Percentiles rank a stretch among this genome's conserved stretches.
These are phyloP conservation scores for Turritis glabra DNA, from an alignment of 345 rosid species.

Conservation along the genomic window DNA sequence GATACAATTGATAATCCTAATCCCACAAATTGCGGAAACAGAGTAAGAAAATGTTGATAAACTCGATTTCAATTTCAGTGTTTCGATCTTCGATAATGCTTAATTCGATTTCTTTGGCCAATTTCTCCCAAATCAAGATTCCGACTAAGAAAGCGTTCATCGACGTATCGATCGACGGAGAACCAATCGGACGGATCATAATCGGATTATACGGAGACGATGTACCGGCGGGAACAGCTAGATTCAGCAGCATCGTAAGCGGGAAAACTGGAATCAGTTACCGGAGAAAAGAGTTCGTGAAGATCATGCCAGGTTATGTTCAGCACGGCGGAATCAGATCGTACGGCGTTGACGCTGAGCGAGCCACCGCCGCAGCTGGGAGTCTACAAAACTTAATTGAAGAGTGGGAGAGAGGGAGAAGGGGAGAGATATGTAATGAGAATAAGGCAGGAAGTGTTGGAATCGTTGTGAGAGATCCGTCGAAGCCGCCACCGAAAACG, in stretches of 20 bases:
- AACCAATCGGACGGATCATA: slow-evolving; percentile 67
- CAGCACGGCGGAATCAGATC: slow-evolving; percentile 93
- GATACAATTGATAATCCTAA: slow-evolving; percentile 37
- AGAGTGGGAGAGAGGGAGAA: slow-evolving; percentile 64
- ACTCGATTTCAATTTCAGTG: not conserved
- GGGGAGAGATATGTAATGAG: slow-evolving; percentile 52
- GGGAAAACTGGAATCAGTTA: slow-evolving; percentile 87
- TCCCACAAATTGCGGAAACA: slow-evolving; percentile 37
- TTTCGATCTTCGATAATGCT: not conserved
- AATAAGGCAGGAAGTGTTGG: slow-evolving; percentile 68
- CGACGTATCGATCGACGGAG: slow-evolving; percentile 72
- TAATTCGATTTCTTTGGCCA: not conserved
- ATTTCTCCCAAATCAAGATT: slow-evolving; percentile 5
- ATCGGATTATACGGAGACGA: slow-evolving; percentile 67
- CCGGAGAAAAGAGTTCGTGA: slow-evolving; percentile 84
- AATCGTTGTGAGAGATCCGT: slow-evolving; percentile 76
- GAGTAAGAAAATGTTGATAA: slow-evolving; percentile 28
- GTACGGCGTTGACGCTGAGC: slow-evolving; percentile 75
- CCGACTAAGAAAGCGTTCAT: slow-evolving; percentile 63
- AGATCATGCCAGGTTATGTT: slow-evolving; percentile 78
- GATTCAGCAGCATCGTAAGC: slow-evolving; percentile 65
- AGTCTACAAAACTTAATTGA: slow-evolving; percentile 45
- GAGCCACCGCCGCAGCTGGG: slow-evolving; percentile 62
- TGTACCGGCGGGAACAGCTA: slow-evolving; percentile 62
- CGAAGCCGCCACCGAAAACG: slow-evolving; percentile 73